Evolutionary conservation across 192 early-diverging fungal genomes (phyloP), one percentile per base, ranked within the genome.

Genomic region (Backusella sp.): DNA sequence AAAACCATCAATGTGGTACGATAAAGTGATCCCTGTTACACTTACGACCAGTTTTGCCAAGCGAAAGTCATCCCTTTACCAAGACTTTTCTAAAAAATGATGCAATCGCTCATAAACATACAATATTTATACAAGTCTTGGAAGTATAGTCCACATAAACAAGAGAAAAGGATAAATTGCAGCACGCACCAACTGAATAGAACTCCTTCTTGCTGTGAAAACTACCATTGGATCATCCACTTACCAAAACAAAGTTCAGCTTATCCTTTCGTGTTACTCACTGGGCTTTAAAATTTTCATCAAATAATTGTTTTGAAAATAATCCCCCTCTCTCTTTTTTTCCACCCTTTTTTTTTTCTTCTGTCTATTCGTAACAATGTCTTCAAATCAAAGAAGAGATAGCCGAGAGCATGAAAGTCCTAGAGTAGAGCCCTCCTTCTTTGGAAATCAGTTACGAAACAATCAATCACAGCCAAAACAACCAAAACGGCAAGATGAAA

Each of bases 41-140:
- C 56, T 3, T 14, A 62, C 23, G 56, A 28, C 9, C 11, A 62
- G 26, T 11, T 62, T 28, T 62, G 56, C 56, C 56, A 62, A 62
- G 56, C 56, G 56, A 62, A 62, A 28, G 21, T 62, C 26, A 23
- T 11, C 9, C 11, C 23, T 28, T 62, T 62, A 62, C 56, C 56
- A 62, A 62, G 56, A 62, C 21, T 62, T 62, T 53, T 28, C 28
- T 62, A 21, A 62, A 62, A 59, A 62, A 62, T 62, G 23, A 62
- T 62, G 23, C 12, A 62, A 62, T 62, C 23, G 11, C 23, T 23
- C 56, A 14, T n/a, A 53, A 21, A n/a, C 8, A 8, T 21, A 9
- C 7, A 32, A 21, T 8, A 62, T 26, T 62, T 28, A 26, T 26
- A 28, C 6, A 62, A 12, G 26, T 14, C 0, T 5, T 28, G 26